A percentile compares a stretch with the other conserved stretches of the same genome.
Evolutionary conservation across 2,329 filamentous ascomycete species (phyloP).

Genomic region (Coniochaeta prunicola): DNA sequence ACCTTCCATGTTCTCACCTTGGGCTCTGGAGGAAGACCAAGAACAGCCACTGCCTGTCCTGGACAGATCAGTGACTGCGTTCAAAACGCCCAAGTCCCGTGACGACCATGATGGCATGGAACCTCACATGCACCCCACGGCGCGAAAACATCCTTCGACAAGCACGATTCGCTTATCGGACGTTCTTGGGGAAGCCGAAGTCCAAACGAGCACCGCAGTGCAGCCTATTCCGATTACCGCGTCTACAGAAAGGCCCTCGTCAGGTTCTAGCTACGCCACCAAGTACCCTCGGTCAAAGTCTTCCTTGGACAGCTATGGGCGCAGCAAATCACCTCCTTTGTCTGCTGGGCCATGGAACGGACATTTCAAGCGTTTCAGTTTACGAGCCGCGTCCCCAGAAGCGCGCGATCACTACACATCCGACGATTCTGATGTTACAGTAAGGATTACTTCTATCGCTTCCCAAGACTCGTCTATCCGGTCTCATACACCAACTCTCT

Average conservation of each 20-base stretch:
- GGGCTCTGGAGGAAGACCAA: constrained; percentile 4
- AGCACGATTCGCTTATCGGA: background rate
- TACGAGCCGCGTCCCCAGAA: constrained; percentile 11
- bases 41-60: background rate
- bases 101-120: background rate
- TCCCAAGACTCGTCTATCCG: background rate
- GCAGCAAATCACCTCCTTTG: constrained; percentile 12
- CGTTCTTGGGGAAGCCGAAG: background rate
- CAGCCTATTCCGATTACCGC: background rate
- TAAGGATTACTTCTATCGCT: background rate
- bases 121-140: background rate
- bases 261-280: background rate
- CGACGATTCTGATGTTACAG: background rate
- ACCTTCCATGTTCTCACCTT: constrained; percentile 13
- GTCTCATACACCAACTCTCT: background rate
- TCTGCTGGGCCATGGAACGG: constrained; percentile 8
- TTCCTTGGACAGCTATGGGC: constrained; percentile 23
- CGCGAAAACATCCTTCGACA: background rate
- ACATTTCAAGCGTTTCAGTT: constrained; percentile 14
- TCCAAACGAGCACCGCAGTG: background rate
- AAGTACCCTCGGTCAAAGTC: constrained; percentile 19
- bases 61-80: background rate
- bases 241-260: background rate
- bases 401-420: constrained; percentile 3
- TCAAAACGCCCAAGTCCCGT: background rate